Evolutionary conservation across 768 basidiomycete genomes (phyloP).

Genomic region (Termitomyces sp.): DNA sequence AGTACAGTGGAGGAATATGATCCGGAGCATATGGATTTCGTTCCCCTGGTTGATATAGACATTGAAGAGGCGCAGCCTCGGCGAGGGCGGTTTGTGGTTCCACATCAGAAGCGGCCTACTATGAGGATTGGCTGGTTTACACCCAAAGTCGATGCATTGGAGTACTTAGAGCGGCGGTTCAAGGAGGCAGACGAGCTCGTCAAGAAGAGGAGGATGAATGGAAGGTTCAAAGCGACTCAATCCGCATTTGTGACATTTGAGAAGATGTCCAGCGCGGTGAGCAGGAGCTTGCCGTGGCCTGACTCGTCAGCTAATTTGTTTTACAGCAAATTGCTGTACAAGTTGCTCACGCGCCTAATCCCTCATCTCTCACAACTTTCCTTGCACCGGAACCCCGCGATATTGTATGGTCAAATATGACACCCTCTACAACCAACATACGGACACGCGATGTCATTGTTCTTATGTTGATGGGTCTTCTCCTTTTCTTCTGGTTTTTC

Average conservation of each 20-base stretch:
- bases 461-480: conserved; percentile 55
- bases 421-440: conserved; percentile 51
- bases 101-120: conserved; percentile 72
- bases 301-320: background rate
- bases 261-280: conserved; percentile 87
- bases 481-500: conserved; percentile 90
- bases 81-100: conserved; percentile 56
- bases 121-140: conserved; percentile 71
- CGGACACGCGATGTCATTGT: conserved; percentile 71
- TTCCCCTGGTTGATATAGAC: conserved; percentile 45
- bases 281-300: conserved; percentile 18
- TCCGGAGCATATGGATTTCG: conserved; percentile 50
- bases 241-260: conserved; percentile 96
- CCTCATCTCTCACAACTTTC: conserved; percentile 59
- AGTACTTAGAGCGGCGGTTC: conserved; percentile 80
- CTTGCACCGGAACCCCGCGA: conserved; percentile 93
- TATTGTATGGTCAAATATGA: conserved; percentile 91
- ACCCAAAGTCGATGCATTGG: conserved; percentile 80
- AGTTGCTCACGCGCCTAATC: conserved; percentile 67
- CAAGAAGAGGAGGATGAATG: conserved; percentile 60
- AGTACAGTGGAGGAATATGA: conserved; percentile 81
- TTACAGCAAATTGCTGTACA: conserved; percentile 83
- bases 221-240: conserved; percentile 76
- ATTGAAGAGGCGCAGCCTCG: conserved; percentile 46
- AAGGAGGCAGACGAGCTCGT: conserved; percentile 80